These are phyloP conservation scores for Xylaria sp. DNA, from an alignment of 2,329 filamentous ascomycete genomes.

Conservation along the genomic window DNA sequence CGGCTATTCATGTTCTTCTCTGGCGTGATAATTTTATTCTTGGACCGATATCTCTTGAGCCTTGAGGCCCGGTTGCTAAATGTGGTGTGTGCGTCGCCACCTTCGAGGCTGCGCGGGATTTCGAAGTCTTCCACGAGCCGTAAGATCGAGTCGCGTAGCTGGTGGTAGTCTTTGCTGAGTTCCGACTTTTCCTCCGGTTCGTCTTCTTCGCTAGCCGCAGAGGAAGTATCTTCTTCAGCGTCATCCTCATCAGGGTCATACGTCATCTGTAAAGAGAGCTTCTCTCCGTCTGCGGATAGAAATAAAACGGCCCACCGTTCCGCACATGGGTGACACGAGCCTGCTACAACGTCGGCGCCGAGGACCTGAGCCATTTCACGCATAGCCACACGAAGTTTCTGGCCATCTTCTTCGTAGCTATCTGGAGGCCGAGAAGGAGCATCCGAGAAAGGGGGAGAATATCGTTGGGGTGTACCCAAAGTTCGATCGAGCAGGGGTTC, in stretches of 20 bases:
- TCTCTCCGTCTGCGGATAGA: conserved; percentile 73
- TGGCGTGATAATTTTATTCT: conserved; percentile 61
- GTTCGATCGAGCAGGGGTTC: conserved; percentile 65
- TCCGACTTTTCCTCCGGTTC: conserved; percentile 65
- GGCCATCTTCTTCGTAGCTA: conserved; percentile 68
- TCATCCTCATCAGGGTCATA: conserved; percentile 71
- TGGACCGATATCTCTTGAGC: conserved; percentile 64
- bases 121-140: conserved; percentile 84
- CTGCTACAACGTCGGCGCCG: conserved; percentile 67
- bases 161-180: conserved; percentile 79
- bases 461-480: conserved; percentile 56
- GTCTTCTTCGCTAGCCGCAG: conserved; percentile 66
- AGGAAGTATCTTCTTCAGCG: conserved; percentile 64
- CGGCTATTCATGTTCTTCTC: conserved; percentile 60
- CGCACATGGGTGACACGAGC: conserved; percentile 76
- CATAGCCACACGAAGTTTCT: conserved; percentile 68
- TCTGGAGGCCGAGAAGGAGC: conserved; percentile 48
- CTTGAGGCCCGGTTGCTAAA: conserved; percentile 74
- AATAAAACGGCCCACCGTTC: conserved; percentile 86
- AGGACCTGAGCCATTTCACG: conserved; percentile 73
- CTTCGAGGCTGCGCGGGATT: conserved; percentile 70
- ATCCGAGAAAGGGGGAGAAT: conserved; percentile 58
- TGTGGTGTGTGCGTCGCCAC: conserved; percentile 62
- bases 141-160: conserved; percentile 78
- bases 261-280: conserved; percentile 72